Evolutionary conservation across 2,329 filamentous ascomycete genomes (phyloP).

Genomic region (Ophiostoma australiae): DNA sequence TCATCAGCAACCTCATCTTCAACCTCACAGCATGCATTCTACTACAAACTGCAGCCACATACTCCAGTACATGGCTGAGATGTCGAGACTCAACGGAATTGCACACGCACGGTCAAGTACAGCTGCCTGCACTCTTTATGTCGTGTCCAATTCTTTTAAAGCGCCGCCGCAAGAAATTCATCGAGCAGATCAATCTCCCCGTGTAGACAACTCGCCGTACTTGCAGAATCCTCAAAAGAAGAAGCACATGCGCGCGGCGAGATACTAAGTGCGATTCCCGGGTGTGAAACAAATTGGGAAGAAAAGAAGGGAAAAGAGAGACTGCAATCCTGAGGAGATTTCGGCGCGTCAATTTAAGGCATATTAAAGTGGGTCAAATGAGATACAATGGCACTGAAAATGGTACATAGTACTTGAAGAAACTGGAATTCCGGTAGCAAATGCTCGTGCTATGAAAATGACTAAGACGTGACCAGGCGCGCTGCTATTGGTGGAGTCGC

Average conservation of each 20-base stretch:
- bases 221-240: conserved; percentile 33
- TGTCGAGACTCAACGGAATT: conserved; percentile 61
- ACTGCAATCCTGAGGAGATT: background rate
- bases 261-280: conserved; percentile 33
- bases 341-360: background rate
- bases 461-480: background rate
- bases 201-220: conserved; percentile 52
- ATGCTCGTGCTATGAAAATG: background rate
- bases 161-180: conserved; percentile 40
- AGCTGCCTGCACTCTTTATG: conserved; percentile 11
- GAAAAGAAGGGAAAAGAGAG: conserved; percentile 36
- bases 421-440: background rate
- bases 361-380: background rate
- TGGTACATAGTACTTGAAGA: background rate
- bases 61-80: background rate
- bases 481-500: background rate
- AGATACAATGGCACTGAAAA: background rate
- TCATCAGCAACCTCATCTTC: too few relatives aligned
- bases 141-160: conserved; percentile 59
- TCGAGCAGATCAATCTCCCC: conserved; percentile 48
- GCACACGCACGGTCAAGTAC: conserved; percentile 42
- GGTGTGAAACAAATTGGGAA: conserved; percentile 52
- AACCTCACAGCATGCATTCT: background rate
- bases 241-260: conserved; percentile 32
- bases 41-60: background rate